Base-by-base conservation (phyloP, 768 basidiomycete genomes). In the Chiua virens region DNA sequence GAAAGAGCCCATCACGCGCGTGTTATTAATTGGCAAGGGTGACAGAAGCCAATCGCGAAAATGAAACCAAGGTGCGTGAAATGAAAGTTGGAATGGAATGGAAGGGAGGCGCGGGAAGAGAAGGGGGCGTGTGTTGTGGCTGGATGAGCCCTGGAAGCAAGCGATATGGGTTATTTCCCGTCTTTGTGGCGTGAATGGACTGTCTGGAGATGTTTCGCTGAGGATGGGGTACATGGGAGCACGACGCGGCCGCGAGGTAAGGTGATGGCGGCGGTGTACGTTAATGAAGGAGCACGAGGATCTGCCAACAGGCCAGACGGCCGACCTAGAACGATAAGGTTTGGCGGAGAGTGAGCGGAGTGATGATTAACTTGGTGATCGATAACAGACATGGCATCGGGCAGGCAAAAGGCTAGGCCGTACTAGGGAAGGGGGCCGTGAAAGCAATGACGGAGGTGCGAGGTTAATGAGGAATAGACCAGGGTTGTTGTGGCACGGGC, bases 401-500 rank as follows among this genome's bases (percentile, higher is more conserved):
- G n/a, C 21, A 46, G 6, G 30, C 25, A 25, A 25, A 25, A 25
- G 25, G 25, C 25, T 25, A 27, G 49, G 38, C 57, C 35, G 39
- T 57, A 58, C 48, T 45, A 25, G 30, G 53, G 49, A 13, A 13
- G 30, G 30, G 11, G 3, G 30, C 11, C 11, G 30, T 30, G 28
- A 30, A 30, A 25, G 8, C 25, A 25, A 25, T 25, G 27, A 27
- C 27, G 27, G 27, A 27, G 8, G 4, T 10, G 30, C 2, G 34
- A 34, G 42, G 50, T 20, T 43, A 51, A 40, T 45, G 50, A 47
- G 42, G 44, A 17, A 49, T 23, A 28, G 7, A 4, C 46, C 49
- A 61, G 58, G 61, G 55, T 21, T 38, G 18, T 20, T 13, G 45
- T 34, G 59, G 42, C 35, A 51, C 36, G 46, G 50, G 45, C 49